Percentiles rank a stretch among this genome's conserved stretches.
Evolutionary conservation across 208 protist species (phyloP).

Genomic region (Trypanosomatidae sp.): DNA sequence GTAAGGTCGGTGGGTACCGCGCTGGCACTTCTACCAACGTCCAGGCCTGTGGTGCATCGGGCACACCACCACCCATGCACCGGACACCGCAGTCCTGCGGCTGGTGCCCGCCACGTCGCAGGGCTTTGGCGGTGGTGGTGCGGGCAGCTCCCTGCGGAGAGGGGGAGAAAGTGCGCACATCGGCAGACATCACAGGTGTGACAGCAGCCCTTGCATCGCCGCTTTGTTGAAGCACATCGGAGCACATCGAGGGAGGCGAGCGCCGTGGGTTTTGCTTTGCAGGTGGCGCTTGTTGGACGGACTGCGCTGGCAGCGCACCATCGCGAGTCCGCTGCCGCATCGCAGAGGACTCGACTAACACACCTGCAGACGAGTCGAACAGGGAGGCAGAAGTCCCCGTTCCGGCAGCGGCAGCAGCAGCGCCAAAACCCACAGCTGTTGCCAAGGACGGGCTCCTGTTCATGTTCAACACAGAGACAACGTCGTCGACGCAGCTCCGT

Average conservation of each 20-base stretch:
- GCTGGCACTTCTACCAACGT: not conserved
- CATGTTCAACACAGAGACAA: not conserved
- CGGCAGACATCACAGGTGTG: not conserved
- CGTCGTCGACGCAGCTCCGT: not conserved
- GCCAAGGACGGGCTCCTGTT: not conserved
- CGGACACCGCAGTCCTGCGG: conserved; percentile 17
- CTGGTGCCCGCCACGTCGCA: not conserved
- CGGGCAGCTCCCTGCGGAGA: not conserved
- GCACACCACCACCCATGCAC: not conserved
- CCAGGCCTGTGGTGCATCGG: not conserved
- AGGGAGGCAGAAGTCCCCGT: not conserved
- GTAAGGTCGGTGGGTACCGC: not conserved
- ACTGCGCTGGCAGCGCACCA: not conserved
- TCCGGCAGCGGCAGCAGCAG: not conserved
- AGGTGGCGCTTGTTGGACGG: not conserved
- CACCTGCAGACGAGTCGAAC: not conserved
- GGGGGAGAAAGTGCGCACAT: not conserved
- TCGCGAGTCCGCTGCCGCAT: not conserved
- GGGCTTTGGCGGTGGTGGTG: not conserved
- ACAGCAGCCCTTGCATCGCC: not conserved
- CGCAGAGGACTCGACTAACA: not conserved
- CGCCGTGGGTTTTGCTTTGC: not conserved
- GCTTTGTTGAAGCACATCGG: not conserved
- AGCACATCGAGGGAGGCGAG: not conserved
- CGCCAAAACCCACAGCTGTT: not conserved